These are phyloP conservation scores for Fusarium torulosum DNA, from an alignment of 2,329 filamentous ascomycete species.

Conservation along the genomic window DNA sequence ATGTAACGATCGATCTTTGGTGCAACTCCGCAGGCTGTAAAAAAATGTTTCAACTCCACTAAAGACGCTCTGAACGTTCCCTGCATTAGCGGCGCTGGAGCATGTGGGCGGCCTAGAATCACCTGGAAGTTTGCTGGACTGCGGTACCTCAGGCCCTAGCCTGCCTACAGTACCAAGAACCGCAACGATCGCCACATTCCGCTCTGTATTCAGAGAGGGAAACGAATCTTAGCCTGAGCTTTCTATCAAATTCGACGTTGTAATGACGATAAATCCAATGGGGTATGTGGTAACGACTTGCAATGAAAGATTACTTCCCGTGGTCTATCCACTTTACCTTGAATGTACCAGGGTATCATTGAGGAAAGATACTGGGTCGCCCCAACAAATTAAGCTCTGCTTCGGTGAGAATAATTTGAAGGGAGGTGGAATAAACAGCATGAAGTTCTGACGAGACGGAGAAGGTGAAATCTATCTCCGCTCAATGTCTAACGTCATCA, in stretches of 20 bases:
- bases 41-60: slow-evolving; percentile 33
- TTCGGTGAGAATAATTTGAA: too few relatives aligned
- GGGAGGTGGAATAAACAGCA: not conserved
- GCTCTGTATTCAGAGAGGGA: not conserved
- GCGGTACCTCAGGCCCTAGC: not conserved
- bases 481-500: not conserved
- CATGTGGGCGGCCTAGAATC: not conserved
- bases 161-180: not conserved
- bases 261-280: not conserved
- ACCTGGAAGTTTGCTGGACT: too few relatives aligned
- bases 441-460: not conserved
- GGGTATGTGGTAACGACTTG: too few relatives aligned
- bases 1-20: not conserved
- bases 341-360: too few relatives aligned
- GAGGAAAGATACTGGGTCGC: too few relatives aligned
- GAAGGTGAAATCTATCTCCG: not conserved
- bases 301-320: not conserved
- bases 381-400: too few relatives aligned
- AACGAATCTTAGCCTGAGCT: not conserved
- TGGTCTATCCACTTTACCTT: not conserved
- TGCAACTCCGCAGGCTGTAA: too few relatives aligned
- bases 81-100: slow-evolving; percentile 20
- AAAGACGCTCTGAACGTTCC: slow-evolving; percentile 3
- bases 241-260: not conserved
- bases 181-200: slow-evolving; percentile 17